phyloP scores from a whole-genome alignment of 768 basidiomycete genomes.

The Psilocybe cyanescens region DNA sequence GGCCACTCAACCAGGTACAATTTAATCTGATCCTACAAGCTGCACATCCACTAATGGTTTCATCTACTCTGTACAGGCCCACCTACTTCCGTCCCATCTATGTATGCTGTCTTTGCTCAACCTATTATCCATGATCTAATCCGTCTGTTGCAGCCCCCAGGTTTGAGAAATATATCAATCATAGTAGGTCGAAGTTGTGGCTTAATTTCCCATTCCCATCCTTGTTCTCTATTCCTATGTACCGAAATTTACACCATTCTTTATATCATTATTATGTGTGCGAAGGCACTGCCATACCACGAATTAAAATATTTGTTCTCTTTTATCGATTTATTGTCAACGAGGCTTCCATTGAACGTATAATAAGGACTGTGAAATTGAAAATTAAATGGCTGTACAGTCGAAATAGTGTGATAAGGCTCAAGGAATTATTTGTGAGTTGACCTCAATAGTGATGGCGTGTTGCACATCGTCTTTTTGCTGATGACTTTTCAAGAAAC shows the following conservation, averaged over 20 bases:
- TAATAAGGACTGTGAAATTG: too few relatives aligned
- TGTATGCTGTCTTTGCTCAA: background rate
- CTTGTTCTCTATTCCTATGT: background rate
- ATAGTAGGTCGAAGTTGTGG: background rate
- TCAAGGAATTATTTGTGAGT: too few relatives aligned
- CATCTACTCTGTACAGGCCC: slow-evolving; percentile 5
- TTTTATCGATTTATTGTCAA: too few relatives aligned
- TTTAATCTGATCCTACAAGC: background rate
- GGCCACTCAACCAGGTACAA: slow-evolving; percentile 12
- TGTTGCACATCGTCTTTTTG: too few relatives aligned
- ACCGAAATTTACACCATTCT: background rate
- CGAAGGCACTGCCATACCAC: too few relatives aligned
- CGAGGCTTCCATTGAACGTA: too few relatives aligned
- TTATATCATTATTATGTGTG: too few relatives aligned
- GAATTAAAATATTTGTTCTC: too few relatives aligned
- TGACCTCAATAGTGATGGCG: too few relatives aligned
- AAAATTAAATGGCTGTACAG: too few relatives aligned
- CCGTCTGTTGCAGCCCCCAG: background rate
- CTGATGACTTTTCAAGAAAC: too few relatives aligned
- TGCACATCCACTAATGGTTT: background rate
- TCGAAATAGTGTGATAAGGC: too few relatives aligned
- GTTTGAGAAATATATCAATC: background rate
- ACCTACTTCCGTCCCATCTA: slow-evolving; percentile 13
- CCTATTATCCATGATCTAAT: background rate
- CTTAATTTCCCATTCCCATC: background rate